Evolutionary conservation across 805 yeast genomes (phyloP), one percentile per base, ranked within the genome.

Genomic region (Monosporozyma aquatica): DNA sequence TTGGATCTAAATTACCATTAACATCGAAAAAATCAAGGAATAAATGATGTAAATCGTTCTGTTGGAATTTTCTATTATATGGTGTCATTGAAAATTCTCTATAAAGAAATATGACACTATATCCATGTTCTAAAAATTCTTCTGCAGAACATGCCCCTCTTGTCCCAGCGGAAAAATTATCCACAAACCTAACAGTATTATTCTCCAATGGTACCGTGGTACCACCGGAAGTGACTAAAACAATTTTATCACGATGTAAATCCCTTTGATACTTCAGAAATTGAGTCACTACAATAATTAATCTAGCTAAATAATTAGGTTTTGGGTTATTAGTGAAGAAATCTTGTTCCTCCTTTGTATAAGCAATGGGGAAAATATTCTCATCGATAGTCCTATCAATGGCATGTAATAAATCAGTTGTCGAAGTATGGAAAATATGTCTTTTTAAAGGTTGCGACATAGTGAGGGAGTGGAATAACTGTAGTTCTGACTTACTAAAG

Each of bases 111-210:
- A 90, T 82, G 27, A 90, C 97, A 9, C 95, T 89, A 56, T 90
- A 92, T 1, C 87, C 95, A 44, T 75, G 68, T 44, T 82, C 85
- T 41, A 92, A 66, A 52, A 90, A 86, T 56, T 84, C 81, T 61
- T 90, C 97, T 3, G 97, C 95, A 24, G 92, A 80, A 0, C 95
- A 80, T 3, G 97, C 95, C 42, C 97, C 98, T 62, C 98, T 76
- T 0, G 97, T 90, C 17, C 98, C 98, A 23, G 97, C 97, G 49
- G 92, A 80, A 61, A 90, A 92, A 58, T 90, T 90, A 63, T 92
- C 98, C 54, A 90, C 87, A 64, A 92, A 90, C 41, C 98, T 67
- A 6, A 90, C 98, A 0, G 97, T 90, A 58, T 90, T 92, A 64
- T 87, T 89, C 56, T 90, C 98, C 49, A 90, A 67, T 0, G 98